Conservation (phyloP, 1,284 basidiomycete species). For the Coriolopsis trogii region DNA sequence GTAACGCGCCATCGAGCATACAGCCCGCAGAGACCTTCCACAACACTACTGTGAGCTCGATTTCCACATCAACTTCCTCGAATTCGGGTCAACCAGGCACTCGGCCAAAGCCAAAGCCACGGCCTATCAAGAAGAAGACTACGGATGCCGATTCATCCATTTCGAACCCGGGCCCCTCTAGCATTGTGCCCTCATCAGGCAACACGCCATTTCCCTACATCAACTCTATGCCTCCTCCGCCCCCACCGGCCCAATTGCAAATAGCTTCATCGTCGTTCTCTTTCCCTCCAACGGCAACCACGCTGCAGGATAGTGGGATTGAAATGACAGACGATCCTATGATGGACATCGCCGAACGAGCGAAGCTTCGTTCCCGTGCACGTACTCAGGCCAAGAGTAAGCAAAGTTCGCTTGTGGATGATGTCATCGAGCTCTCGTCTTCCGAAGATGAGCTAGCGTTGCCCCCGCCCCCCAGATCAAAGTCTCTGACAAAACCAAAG, state of each 20-base stretch:
- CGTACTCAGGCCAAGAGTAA: conserved; percentile 31
- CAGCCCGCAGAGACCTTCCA: background rate
- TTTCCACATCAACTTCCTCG: conserved; percentile 14
- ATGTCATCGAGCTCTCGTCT: conserved; percentile 36
- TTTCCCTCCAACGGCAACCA: conserved; percentile 7
- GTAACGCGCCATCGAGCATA: conserved; percentile 5
- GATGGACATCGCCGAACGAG: conserved; percentile 46
- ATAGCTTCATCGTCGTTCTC: conserved; percentile 2
- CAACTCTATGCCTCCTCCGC: background rate
- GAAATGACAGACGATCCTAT: conserved; percentile 10
- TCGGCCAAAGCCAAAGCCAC: conserved; percentile 22
- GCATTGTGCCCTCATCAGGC: conserved; percentile 8
- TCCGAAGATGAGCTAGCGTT: conserved; percentile 33
- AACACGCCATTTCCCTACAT: background rate
- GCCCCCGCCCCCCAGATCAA: conserved; percentile 21
- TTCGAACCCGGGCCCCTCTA: conserved; percentile 10
- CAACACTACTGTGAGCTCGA: conserved; percentile 7
- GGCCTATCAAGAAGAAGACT: conserved; percentile 24
- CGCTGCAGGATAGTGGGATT: conserved; percentile 15
- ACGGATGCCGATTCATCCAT: conserved; percentile 7
- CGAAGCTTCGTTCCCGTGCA: conserved; percentile 43
- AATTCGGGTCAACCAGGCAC: conserved; percentile 3
- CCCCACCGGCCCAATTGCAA: background rate
- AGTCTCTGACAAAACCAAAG: conserved; percentile 16
- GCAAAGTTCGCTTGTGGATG: conserved; percentile 8